Percentiles rank a stretch among this genome's conserved stretches.
Evolutionary conservation across 768 basidiomycete species (phyloP).

Genomic region (Agaricus blazei): DNA sequence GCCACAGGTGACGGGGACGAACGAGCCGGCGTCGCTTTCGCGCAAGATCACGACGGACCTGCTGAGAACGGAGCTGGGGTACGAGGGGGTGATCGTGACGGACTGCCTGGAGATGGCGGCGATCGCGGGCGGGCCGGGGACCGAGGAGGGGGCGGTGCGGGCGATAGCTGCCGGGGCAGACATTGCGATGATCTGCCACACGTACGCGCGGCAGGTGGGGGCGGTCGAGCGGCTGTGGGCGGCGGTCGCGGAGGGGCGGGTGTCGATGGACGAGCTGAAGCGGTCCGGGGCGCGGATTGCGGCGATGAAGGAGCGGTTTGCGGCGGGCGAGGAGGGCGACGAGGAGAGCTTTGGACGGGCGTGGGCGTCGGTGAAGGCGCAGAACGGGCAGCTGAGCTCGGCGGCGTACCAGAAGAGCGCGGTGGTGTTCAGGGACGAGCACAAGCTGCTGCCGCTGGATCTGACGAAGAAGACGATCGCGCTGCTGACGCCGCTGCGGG

Average conservation of each 20-base stretch:
- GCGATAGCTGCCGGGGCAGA: constrained; percentile 63
- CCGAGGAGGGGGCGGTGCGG: constrained; percentile 48
- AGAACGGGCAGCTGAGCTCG: constrained; percentile 36
- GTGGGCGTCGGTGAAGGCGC: constrained; percentile 33
- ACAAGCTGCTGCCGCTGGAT: constrained; percentile 30
- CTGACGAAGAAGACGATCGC: constrained; percentile 24
- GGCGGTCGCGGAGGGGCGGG: constrained; percentile 40
- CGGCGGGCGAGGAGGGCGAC: constrained; percentile 35
- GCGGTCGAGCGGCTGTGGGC: constrained; percentile 48
- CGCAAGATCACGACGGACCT: constrained; percentile 44
- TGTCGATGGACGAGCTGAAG: constrained; percentile 33
- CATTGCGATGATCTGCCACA: constrained; percentile 73
- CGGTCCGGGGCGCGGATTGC: constrained; percentile 41
- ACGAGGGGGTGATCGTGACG: constrained; percentile 59
- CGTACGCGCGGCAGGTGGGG: constrained; percentile 43
- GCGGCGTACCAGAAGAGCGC: constrained; percentile 44
- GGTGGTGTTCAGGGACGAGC: constrained; percentile 40
- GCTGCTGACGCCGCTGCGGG: constrained; percentile 52
- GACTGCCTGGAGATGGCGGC: constrained; percentile 80
- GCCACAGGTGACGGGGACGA: constrained; percentile 47
- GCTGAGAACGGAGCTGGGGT: constrained; percentile 46
- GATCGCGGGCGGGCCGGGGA: constrained; percentile 46
- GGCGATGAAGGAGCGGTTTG: constrained; percentile 46
- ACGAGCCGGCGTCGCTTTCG: constrained; percentile 58
- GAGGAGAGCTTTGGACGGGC: constrained; percentile 16